Conservation (phyloP, 208 protist species). For the Leishmania amazonensis region DNA sequence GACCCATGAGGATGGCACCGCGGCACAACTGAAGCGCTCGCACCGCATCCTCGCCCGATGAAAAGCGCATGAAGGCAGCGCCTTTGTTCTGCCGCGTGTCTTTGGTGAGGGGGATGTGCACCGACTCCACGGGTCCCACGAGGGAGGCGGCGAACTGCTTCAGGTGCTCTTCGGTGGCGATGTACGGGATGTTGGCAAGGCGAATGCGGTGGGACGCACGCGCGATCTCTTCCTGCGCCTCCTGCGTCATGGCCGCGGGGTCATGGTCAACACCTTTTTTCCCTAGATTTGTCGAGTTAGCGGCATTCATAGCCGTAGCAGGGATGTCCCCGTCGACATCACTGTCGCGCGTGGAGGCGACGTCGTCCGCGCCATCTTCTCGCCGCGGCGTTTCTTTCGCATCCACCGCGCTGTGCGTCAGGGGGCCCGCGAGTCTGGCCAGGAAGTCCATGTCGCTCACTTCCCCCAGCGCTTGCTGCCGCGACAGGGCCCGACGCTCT, state of each 20-base stretch:
- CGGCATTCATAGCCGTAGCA: not conserved
- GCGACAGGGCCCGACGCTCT: slow-evolving; percentile 39
- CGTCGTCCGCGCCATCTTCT: slow-evolving; percentile 6
- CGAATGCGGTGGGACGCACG: slow-evolving; percentile 91
- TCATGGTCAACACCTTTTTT: slow-evolving; percentile 5
- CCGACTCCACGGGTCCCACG: slow-evolving; percentile 90
- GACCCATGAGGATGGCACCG: slow-evolving; percentile 91
- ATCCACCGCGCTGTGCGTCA: slow-evolving; percentile 4
- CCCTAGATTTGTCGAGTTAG: not conserved
- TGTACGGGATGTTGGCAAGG: slow-evolving; percentile 96
- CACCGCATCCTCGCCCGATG: slow-evolving; percentile 83
- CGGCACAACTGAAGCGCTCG: slow-evolving; percentile 72
- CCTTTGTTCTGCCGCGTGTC: slow-evolving; percentile 94
- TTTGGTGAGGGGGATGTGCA: slow-evolving; percentile 95
- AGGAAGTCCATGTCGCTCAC: slow-evolving; percentile 89
- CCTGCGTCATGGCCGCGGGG: not conserved
- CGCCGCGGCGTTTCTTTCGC: not conserved
- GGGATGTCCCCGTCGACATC: not conserved
- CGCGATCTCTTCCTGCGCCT: slow-evolving; percentile 49
- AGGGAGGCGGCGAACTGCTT: slow-evolving; percentile 81
- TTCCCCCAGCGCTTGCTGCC: slow-evolving; percentile 66
- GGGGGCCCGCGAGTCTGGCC: slow-evolving; percentile 23
- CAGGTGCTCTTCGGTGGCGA: slow-evolving; percentile 95
- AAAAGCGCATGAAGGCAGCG: slow-evolving; percentile 93
- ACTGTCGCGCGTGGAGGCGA: not conserved